Conservation (phyloP, 148 eudicot species). For the Rhododendron kiyosumense region DNA sequence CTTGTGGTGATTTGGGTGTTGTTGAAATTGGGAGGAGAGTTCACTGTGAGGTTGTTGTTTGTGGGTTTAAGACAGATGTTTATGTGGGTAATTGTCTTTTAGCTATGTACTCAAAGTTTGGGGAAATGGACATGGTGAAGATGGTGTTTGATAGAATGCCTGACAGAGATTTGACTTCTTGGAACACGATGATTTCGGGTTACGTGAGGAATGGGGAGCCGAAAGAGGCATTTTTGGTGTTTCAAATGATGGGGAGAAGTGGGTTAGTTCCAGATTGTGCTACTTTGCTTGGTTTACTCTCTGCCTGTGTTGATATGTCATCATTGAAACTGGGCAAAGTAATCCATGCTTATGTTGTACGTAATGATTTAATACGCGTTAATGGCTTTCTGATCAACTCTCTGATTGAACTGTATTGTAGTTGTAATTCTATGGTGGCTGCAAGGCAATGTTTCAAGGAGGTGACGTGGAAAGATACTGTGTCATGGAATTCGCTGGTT, state of each 20-base stretch:
- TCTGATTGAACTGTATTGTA: conserved; percentile 21
- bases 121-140: conserved; percentile 15
- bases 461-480: conserved; percentile 21
- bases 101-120: conserved; percentile 21
- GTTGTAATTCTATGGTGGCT: conserved; percentile 16
- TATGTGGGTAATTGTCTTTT: conserved; percentile 26
- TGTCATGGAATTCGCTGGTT: conserved; percentile 36
- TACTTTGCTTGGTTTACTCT: conserved; percentile 24
- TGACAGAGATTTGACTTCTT: conserved; percentile 27
- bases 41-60: conserved; percentile 25
- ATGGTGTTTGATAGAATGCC: conserved; percentile 34
- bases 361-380: not conserved
- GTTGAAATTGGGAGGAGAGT: conserved; percentile 21
- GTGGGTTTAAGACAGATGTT: conserved; percentile 27
- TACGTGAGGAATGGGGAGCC: conserved; percentile 23
- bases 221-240: conserved; percentile 6
- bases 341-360: conserved; percentile 11
- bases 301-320: conserved; percentile 11
- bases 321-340: conserved; percentile 8
- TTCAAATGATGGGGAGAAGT: conserved; percentile 7
- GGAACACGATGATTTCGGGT: conserved; percentile 30
- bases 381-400: conserved; percentile 10
- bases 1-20: conserved; percentile 27
- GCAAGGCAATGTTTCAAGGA: conserved; percentile 25
- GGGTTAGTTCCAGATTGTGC: conserved; percentile 13